Conservation (phyloP, 192 early-diverging fungal genomes). For the Piromyces finnis region DNA sequence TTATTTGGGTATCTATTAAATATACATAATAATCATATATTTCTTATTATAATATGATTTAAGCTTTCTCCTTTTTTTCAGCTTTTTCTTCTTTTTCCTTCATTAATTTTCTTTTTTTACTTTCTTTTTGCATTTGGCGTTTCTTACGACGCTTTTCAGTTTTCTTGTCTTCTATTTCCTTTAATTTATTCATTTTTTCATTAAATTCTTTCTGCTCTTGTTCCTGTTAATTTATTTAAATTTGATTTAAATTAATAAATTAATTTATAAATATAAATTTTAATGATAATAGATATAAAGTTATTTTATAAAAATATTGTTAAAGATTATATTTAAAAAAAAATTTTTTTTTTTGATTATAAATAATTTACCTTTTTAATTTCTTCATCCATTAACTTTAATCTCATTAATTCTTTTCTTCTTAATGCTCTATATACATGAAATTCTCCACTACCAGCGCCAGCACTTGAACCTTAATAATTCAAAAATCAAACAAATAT, state of each 20-base stretch:
- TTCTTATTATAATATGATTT: no score
- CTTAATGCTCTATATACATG: conserved; percentile 78
- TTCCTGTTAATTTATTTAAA: conserved; percentile 15
- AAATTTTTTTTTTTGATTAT: no score
- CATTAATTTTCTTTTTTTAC: conserved; percentile 17
- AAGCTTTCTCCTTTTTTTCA: not conserved
- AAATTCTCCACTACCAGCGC: conserved; percentile 90
- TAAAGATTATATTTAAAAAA: no score
- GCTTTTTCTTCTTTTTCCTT: not conserved
- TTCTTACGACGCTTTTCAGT: conserved; percentile 81
- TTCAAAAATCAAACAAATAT: not conserved
- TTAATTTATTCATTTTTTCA: conserved; percentile 28
- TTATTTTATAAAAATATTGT: no score
- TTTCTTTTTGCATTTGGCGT: conserved; percentile 52
- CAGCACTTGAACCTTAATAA: conserved; percentile 62
- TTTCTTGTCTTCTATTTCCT: conserved; percentile 51
- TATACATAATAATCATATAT: no score
- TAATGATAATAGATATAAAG: no score
- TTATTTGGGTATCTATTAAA: no score
- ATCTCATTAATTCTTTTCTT: conserved; percentile 64
- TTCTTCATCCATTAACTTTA: conserved; percentile 60
- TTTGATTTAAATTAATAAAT: no score
- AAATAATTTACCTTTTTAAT: conserved; percentile 32
- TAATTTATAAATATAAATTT: no score
- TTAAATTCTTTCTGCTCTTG: conserved; percentile 38